Conservation (phyloP, 2,329 filamentous ascomycete species). For the Phialophora expanda region DNA sequence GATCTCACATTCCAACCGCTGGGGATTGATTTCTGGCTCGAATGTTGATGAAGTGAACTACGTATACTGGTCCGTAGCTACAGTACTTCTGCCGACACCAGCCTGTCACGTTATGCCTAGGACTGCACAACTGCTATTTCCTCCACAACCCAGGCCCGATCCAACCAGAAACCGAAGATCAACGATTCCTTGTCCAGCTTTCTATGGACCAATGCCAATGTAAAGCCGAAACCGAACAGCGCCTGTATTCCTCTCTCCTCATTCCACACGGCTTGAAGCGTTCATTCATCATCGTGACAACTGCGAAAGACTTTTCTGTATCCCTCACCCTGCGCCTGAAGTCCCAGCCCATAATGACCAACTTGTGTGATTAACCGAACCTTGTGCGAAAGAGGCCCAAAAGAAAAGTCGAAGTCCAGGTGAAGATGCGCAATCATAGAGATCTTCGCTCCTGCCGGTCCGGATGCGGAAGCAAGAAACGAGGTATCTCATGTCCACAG, state of each 20-base stretch:
- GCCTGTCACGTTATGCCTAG: not conserved
- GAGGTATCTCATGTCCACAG: not conserved
- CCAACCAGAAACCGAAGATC: not conserved
- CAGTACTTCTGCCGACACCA: not conserved
- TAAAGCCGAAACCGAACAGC: conserved; percentile 11
- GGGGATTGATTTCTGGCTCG: not conserved
- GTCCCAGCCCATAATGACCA: not conserved
- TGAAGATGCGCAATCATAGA: not conserved
- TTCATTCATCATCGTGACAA: conserved; percentile 12
- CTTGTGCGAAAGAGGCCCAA: not conserved
- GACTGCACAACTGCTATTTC: not conserved
- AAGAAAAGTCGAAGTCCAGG: not conserved
- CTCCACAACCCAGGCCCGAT: not conserved
- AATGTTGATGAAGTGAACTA: not conserved
- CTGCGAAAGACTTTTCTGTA: conserved; percentile 17
- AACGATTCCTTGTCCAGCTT: not conserved
- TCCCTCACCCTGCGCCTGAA: conserved; percentile 13
- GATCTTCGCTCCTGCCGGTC: not conserved
- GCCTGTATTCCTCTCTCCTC: not conserved
- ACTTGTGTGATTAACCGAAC: not conserved
- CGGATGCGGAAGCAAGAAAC: not conserved
- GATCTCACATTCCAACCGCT: not conserved
- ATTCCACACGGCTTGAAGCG: conserved; percentile 6
- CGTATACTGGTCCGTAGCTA: not conserved
- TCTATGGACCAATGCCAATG: not conserved